Evolutionary conservation across 805 yeast species (phyloP).

Genomic region (Saccharomycopsis fermentans): DNA sequence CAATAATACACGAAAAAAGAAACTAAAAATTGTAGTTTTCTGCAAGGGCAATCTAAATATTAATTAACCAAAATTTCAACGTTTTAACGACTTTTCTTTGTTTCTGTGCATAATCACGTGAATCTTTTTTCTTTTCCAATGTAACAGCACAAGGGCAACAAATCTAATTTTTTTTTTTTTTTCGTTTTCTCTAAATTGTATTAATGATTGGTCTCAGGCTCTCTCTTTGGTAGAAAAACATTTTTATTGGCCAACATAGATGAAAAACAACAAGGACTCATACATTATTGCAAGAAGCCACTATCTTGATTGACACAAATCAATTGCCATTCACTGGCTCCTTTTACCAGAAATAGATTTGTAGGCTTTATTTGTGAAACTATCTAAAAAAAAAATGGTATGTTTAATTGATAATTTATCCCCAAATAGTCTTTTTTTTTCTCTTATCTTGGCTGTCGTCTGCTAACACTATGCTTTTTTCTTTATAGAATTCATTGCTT

Average conservation of each 20-base stretch:
- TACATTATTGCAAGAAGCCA: too few relatives aligned
- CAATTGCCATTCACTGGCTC: too few relatives aligned
- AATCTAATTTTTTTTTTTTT: not conserved
- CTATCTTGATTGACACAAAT: too few relatives aligned
- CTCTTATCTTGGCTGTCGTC: not conserved
- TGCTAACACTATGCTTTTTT: not conserved
- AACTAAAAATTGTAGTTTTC: not conserved
- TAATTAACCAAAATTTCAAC: not conserved
- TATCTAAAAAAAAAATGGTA: too few relatives aligned
- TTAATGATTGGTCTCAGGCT: too few relatives aligned
- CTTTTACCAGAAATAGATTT: too few relatives aligned
- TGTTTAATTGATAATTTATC: too few relatives aligned
- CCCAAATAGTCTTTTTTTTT: not conserved
- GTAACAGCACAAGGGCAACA: too few relatives aligned
- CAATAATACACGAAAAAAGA: not conserved
- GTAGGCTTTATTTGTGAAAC: too few relatives aligned
- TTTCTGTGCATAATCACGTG: not conserved
- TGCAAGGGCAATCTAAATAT: not conserved
- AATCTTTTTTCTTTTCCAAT: too few relatives aligned
- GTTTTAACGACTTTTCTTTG: not conserved
- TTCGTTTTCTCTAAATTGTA: not conserved
- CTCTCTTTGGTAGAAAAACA: too few relatives aligned
- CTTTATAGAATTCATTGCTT: conserved; percentile 62
- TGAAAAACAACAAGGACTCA: too few relatives aligned
- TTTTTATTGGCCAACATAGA: not conserved